Percentiles rank a stretch among this genome's conserved stretches.
Evolutionary conservation across 1,139 yeast species (phyloP).

Genomic region (Eremothecium gossypii): DNA sequence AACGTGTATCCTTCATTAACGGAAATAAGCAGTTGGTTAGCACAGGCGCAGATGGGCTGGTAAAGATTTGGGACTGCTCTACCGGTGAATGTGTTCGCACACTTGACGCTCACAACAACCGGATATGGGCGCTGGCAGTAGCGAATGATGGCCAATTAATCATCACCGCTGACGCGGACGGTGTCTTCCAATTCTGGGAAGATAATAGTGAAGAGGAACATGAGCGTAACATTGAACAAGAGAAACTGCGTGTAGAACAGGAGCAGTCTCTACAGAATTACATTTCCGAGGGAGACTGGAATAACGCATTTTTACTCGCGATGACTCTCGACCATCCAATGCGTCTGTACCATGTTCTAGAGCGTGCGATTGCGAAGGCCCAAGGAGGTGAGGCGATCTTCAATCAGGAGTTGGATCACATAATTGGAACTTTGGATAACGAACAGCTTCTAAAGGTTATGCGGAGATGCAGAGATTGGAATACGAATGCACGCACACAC

Average conservation of each 20-base stretch:
- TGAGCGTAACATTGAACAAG: slow-evolving; percentile 40
- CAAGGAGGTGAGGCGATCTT: slow-evolving; percentile 40
- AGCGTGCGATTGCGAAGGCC: slow-evolving; percentile 38
- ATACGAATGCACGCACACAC: slow-evolving; percentile 75
- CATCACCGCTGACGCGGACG: slow-evolving; percentile 91
- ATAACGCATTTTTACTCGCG: slow-evolving; percentile 79
- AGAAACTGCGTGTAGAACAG: slow-evolving; percentile 61
- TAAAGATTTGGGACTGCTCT: slow-evolving; percentile 79
- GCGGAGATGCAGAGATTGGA: slow-evolving; percentile 86
- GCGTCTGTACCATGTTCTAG: slow-evolving; percentile 65
- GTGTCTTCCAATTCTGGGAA: slow-evolving; percentile 78
- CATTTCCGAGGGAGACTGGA: slow-evolving; percentile 68
- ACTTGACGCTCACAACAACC: slow-evolving; percentile 82
- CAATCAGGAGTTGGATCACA: slow-evolving; percentile 52
- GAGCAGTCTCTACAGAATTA: slow-evolving; percentile 77
- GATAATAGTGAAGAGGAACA: slow-evolving; percentile 72
- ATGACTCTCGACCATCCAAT: slow-evolving; percentile 79
- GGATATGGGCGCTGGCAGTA: slow-evolving; percentile 83
- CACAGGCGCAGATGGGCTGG: slow-evolving; percentile 90
- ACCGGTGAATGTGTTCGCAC: slow-evolving; percentile 75
- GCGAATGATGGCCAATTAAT: slow-evolving; percentile 59
- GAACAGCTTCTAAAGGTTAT: slow-evolving; percentile 55
- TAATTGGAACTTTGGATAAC: slow-evolving; percentile 48
- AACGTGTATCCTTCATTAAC: slow-evolving; percentile 64
- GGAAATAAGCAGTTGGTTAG: slow-evolving; percentile 62